phyloP scores from a whole-genome alignment of 1,284 basidiomycete genomes.

The Ustilago crameri region DNA sequence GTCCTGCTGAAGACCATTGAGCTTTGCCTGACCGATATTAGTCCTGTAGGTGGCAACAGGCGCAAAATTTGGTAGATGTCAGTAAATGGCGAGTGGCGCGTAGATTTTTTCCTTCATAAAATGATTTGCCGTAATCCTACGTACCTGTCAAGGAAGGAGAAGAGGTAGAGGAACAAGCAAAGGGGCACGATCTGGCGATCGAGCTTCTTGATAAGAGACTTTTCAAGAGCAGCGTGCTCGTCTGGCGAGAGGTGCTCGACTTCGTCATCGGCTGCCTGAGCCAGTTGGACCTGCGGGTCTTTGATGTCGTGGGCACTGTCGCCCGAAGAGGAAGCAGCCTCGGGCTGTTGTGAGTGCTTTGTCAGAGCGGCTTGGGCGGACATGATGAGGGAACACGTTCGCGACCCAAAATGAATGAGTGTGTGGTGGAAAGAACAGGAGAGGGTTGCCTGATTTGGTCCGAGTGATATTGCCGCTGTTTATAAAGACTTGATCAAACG shows the following conservation, averaged over 20 bases:
- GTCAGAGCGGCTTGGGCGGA: slow-evolving; percentile 15
- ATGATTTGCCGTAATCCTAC: background rate
- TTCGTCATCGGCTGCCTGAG: slow-evolving; percentile 24
- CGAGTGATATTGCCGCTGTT: too few relatives aligned
- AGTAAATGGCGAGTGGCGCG: background rate
- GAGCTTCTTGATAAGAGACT: slow-evolving; percentile 54
- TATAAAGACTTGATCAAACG: background rate
- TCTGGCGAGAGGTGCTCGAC: slow-evolving; percentile 22
- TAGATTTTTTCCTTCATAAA: too few relatives aligned
- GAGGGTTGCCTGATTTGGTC: too few relatives aligned
- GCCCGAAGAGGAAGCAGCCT: slow-evolving; percentile 20
- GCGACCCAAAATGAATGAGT: background rate
- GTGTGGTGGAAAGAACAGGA: background rate
- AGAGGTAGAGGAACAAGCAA: slow-evolving; percentile 51
- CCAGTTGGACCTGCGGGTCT: slow-evolving; percentile 7
- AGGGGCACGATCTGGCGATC: slow-evolving; percentile 59
- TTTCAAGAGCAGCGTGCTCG: slow-evolving; percentile 36
- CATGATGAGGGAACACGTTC: slow-evolving; percentile 5
- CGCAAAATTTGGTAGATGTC: slow-evolving; percentile 43
- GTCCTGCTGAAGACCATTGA: slow-evolving; percentile 48
- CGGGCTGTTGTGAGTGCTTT: slow-evolving; percentile 14
- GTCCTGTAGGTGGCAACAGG: slow-evolving; percentile 43
- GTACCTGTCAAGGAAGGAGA: slow-evolving; percentile 47
- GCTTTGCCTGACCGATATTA: slow-evolving; percentile 57
- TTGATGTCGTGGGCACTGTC: slow-evolving; percentile 34